Percentiles rank a stretch among this genome's conserved stretches.
These are phyloP conservation scores for Penicillium sp. DNA, from an alignment of 2,329 filamentous ascomycete genomes.

Conservation along the genomic window DNA sequence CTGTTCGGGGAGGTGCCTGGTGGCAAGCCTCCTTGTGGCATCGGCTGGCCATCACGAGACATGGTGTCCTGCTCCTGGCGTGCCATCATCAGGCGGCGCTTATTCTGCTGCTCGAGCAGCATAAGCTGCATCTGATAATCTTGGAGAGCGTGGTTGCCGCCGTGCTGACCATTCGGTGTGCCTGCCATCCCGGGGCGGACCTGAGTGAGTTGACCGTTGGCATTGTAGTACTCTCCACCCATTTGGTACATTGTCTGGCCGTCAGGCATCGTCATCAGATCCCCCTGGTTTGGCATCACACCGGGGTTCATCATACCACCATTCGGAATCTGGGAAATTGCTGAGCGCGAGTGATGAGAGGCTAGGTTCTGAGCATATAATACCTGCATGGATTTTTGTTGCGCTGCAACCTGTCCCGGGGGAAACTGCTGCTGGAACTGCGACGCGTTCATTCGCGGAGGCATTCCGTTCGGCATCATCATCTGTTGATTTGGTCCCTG, in stretches of 20 bases:
- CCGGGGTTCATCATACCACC: slow-evolving; percentile 65
- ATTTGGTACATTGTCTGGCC: slow-evolving; percentile 46
- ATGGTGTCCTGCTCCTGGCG: slow-evolving; percentile 67
- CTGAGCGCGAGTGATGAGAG: slow-evolving; percentile 74
- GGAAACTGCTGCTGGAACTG: slow-evolving; percentile 66
- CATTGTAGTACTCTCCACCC: slow-evolving; percentile 59
- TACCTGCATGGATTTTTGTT: slow-evolving; percentile 82
- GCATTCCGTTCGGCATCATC: slow-evolving; percentile 66
- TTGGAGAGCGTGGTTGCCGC: slow-evolving; percentile 63
- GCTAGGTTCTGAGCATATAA: slow-evolving; percentile 77
- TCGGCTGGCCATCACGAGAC: slow-evolving; percentile 51
- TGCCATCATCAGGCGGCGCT: slow-evolving; percentile 66
- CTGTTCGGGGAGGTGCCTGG: slow-evolving; percentile 60
- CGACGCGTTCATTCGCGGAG: slow-evolving; percentile 67
- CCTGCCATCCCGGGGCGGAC: slow-evolving; percentile 39
- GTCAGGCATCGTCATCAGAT: slow-evolving; percentile 77
- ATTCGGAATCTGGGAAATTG: slow-evolving; percentile 78
- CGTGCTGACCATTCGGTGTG: slow-evolving; percentile 41
- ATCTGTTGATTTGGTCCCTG: slow-evolving; percentile 64
- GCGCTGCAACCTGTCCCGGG: slow-evolving; percentile 56
- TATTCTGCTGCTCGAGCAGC: slow-evolving; percentile 68
- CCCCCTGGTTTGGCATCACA: slow-evolving; percentile 71
- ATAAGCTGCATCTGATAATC: slow-evolving; percentile 72
- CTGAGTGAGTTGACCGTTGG: slow-evolving; percentile 55
- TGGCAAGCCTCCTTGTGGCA: slow-evolving; percentile 49